These are phyloP conservation scores for Pythium aquatile DNA, from an alignment of 352 stramenopile species.

Conservation along the genomic window DNA sequence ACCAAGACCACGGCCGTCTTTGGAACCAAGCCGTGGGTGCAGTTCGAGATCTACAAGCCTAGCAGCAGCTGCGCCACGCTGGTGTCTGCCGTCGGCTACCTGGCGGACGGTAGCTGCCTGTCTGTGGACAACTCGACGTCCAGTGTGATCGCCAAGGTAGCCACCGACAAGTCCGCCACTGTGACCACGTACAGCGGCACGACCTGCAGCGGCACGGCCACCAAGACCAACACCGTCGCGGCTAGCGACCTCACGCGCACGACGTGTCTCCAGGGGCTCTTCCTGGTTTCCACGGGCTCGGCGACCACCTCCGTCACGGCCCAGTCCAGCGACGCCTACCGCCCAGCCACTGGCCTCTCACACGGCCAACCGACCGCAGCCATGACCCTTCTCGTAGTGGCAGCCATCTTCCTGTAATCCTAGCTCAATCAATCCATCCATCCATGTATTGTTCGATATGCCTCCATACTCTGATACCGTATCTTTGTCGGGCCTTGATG, in stretches of 20 bases:
- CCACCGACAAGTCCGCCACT: constrained; percentile 30
- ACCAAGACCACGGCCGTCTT: constrained; percentile 4
- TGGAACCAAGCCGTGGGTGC: constrained; percentile 12
- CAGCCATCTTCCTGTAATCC: too few species aligned
- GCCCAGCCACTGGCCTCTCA: not conserved
- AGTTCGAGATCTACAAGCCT: constrained; percentile 24
- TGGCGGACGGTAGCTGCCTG: constrained; percentile 44
- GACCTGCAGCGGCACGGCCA: constrained; percentile 31
- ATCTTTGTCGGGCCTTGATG: too few species aligned
- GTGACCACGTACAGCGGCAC: constrained; percentile 36
- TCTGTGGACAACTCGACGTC: constrained; percentile 37
- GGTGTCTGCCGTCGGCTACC: constrained; percentile 36
- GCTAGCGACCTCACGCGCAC: not conserved
- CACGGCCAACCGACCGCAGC: not conserved
- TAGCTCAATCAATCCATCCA: too few species aligned
- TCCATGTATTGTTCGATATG: too few species aligned
- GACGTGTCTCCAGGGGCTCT: constrained; percentile 9
- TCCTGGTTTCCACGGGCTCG: constrained; percentile 14
- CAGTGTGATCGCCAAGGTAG: constrained; percentile 35
- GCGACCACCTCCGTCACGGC: not conserved
- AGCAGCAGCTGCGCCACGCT: constrained; percentile 26
- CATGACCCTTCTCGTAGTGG: not conserved
- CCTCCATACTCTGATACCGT: too few species aligned
- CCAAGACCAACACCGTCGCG: constrained; percentile 29
- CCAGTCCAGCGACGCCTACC: not conserved